phyloP scores from a whole-genome alignment of 2,329 filamentous ascomycete genomes.

The Cercospora berteroae region DNA sequence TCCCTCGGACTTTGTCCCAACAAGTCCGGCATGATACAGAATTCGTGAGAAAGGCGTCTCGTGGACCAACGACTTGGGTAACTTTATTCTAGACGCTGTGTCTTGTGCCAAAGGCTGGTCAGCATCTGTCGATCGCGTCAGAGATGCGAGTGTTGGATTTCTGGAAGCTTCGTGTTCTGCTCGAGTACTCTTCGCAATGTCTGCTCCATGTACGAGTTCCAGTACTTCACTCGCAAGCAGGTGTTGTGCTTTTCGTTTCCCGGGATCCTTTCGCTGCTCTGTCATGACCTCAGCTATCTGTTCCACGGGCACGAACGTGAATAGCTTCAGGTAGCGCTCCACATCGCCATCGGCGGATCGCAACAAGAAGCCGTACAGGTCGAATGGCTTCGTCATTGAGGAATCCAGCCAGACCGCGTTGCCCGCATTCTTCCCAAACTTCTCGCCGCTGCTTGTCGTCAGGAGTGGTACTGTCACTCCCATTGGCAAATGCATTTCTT shows the following conservation, averaged over 20 bases:
- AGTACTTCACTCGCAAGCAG: slow-evolving; percentile 78
- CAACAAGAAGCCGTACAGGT: slow-evolving; percentile 87
- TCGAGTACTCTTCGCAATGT: slow-evolving; percentile 63
- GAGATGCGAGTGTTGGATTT: slow-evolving; percentile 26
- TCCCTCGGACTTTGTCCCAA: slow-evolving; percentile 33
- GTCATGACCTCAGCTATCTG: slow-evolving; percentile 68
- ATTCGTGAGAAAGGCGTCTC: slow-evolving; percentile 32
- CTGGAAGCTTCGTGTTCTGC: slow-evolving; percentile 52
- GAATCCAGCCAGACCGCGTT: slow-evolving; percentile 92
- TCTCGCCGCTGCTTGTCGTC: slow-evolving; percentile 78
- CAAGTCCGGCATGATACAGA: slow-evolving; percentile 36
- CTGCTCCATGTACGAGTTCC: slow-evolving; percentile 70
- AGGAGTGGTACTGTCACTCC: slow-evolving; percentile 90
- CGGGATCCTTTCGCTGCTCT: slow-evolving; percentile 65
- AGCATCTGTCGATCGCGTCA: slow-evolving; percentile 9
- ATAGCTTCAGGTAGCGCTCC: slow-evolving; percentile 76
- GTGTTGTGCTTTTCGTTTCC: slow-evolving; percentile 77
- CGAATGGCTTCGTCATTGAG: slow-evolving; percentile 75
- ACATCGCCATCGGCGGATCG: slow-evolving; percentile 78
- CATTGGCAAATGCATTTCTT: slow-evolving; percentile 56
- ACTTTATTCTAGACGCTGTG: slow-evolving; percentile 30
- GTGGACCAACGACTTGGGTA: slow-evolving; percentile 33
- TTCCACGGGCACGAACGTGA: slow-evolving; percentile 78
- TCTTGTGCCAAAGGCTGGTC: slow-evolving; percentile 3
- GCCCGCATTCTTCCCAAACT: slow-evolving; percentile 92